Conservation (phyloP, 352 stramenopile species). For the Phytopythium kandeliae region DNA sequence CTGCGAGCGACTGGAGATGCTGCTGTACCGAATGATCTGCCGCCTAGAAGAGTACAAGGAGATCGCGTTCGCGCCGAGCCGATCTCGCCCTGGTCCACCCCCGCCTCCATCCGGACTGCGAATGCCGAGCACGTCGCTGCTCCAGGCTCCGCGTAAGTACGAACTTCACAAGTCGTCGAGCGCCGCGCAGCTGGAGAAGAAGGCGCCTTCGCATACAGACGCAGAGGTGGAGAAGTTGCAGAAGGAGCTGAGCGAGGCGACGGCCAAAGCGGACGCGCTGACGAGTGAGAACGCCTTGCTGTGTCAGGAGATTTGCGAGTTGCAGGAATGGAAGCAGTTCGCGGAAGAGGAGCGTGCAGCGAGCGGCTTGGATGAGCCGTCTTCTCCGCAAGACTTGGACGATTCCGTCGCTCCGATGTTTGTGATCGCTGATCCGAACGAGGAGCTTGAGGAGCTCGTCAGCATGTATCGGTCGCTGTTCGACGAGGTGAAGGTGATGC, state of each 20-base stretch:
- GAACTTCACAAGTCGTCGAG: slow-evolving; percentile 25
- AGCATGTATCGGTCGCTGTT: slow-evolving; percentile 68
- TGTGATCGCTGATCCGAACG: slow-evolving; percentile 16
- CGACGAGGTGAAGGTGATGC: slow-evolving; percentile 43
- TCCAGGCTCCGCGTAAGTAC: slow-evolving; percentile 42
- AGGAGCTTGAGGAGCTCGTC: slow-evolving; percentile 54
- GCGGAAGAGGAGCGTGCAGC: neutral
- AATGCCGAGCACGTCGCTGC: slow-evolving; percentile 34
- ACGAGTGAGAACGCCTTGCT: slow-evolving; percentile 69
- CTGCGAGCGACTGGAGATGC: slow-evolving; percentile 72
- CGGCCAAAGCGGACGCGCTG: slow-evolving; percentile 32
- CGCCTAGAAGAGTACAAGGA: slow-evolving; percentile 81
- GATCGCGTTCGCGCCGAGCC: slow-evolving; percentile 44
- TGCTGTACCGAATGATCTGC: slow-evolving; percentile 84
- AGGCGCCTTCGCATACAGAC: slow-evolving; percentile 9
- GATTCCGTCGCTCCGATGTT: slow-evolving; percentile 7
- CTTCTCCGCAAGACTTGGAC: slow-evolving; percentile 11
- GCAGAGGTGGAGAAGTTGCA: slow-evolving; percentile 22
- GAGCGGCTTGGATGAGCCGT: neutral
- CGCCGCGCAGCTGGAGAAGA: slow-evolving; percentile 31
- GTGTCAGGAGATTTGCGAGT: slow-evolving; percentile 55
- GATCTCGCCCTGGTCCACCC: slow-evolving; percentile 13
- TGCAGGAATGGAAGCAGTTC: slow-evolving; percentile 52
- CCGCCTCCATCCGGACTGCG: slow-evolving; percentile 27
- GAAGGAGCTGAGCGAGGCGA: slow-evolving; percentile 40